These are phyloP conservation scores for Moesziomyces aphidis DNA, from an alignment of 1,284 basidiomycete genomes.

Conservation along the genomic window DNA sequence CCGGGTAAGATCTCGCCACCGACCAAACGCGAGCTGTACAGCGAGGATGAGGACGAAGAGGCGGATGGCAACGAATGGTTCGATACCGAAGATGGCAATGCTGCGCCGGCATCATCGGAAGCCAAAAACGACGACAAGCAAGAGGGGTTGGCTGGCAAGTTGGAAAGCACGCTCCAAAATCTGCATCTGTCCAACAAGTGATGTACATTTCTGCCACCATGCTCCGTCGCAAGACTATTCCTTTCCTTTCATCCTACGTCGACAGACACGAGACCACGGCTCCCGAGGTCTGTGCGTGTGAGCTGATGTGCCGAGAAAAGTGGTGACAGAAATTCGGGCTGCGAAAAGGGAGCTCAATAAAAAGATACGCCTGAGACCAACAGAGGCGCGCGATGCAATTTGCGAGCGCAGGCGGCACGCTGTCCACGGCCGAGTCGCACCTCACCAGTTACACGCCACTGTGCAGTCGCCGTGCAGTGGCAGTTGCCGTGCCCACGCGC, in stretches of 20 bases:
- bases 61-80: slow-evolving; percentile 26
- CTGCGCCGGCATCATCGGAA: not conserved
- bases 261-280: too few species aligned
- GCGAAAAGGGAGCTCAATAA: not conserved
- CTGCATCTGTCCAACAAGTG: not conserved
- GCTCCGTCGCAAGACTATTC: too few species aligned
- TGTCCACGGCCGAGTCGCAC: too few species aligned
- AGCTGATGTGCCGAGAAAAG: too few species aligned
- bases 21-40: slow-evolving; percentile 50
- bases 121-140: slow-evolving; percentile 7
- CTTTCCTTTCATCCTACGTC: too few species aligned
- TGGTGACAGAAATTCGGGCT: not conserved
- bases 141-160: slow-evolving; percentile 25
- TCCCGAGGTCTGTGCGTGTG: too few species aligned
- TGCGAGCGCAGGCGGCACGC: too few species aligned
- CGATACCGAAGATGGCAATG: slow-evolving; percentile 37
- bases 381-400: not conserved
- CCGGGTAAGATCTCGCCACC: slow-evolving; percentile 41
- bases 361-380: not conserved
- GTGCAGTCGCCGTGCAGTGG: too few species aligned
- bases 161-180: slow-evolving; percentile 8
- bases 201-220: too few species aligned
- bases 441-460: too few species aligned
- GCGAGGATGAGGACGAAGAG: slow-evolving; percentile 38
- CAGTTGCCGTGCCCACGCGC: too few species aligned